Evolutionary conservation across 2,329 filamentous ascomycete species (phyloP).

Genomic region (Fusarium nodosum): DNA sequence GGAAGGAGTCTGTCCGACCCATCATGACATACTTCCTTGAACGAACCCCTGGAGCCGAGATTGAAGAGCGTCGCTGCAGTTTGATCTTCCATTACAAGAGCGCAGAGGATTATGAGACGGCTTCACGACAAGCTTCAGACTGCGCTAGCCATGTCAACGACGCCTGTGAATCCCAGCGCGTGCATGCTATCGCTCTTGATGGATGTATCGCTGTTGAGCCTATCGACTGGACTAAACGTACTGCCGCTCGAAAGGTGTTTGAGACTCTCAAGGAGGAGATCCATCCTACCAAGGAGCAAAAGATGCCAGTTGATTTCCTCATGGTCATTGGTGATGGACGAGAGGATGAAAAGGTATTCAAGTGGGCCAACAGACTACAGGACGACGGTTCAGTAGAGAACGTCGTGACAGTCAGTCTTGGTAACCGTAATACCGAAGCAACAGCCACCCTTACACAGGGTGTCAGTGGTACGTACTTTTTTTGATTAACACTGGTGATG

Average conservation of each 20-base stretch:
- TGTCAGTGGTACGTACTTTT: constrained; percentile 79
- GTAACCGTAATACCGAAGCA: constrained; percentile 89
- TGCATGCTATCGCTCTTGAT: constrained; percentile 86
- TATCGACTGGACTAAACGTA: constrained; percentile 87
- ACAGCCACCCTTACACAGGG: constrained; percentile 88
- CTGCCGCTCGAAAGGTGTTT: constrained; percentile 82
- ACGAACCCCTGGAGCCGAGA: constrained; percentile 86
- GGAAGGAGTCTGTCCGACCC: constrained; percentile 86
- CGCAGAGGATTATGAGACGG: constrained; percentile 81
- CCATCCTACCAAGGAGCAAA: constrained; percentile 48
- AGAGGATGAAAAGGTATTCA: constrained; percentile 94
- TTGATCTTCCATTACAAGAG: constrained; percentile 91
- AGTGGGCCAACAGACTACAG: constrained; percentile 87
- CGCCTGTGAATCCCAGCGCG: constrained; percentile 83
- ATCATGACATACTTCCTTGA: constrained; percentile 93
- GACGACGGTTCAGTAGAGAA: constrained; percentile 71
- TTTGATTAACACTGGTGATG: not conserved
- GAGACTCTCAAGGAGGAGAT: constrained; percentile 65
- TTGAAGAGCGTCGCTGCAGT: constrained; percentile 93
- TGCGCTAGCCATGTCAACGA: constrained; percentile 97
- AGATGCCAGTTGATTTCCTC: constrained; percentile 80
- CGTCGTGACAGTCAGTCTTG: constrained; percentile 88
- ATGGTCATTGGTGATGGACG: constrained; percentile 91
- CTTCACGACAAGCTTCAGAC: constrained; percentile 85
- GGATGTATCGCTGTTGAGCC: constrained; percentile 88